These are phyloP conservation scores for Ilyonectria robusta DNA, from an alignment of 2,329 filamentous ascomycete species.

Conservation along the genomic window DNA sequence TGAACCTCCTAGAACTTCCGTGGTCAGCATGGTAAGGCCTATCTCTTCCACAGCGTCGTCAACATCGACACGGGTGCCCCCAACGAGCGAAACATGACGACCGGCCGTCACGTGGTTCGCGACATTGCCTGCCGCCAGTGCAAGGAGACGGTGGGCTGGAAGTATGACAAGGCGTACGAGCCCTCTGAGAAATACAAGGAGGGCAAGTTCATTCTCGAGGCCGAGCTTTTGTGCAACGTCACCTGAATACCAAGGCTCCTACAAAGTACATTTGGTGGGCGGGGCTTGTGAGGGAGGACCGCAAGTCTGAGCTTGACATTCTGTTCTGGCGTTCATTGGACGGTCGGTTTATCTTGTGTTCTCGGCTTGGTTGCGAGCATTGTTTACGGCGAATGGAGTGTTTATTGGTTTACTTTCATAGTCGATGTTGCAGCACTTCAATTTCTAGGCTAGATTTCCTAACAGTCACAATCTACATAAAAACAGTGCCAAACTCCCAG, in stretches of 20 bases:
- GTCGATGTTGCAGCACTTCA: slow-evolving; percentile 4
- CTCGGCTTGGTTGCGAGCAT: slow-evolving; percentile 26
- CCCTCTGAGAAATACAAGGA: slow-evolving; percentile 97
- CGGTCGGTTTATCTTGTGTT: slow-evolving; percentile 23
- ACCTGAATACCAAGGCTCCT: slow-evolving; percentile 55
- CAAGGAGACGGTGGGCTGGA: slow-evolving; percentile 95
- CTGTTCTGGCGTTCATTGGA: slow-evolving; percentile 36
- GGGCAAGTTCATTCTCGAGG: slow-evolving; percentile 97
- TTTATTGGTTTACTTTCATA: slow-evolving; percentile 16
- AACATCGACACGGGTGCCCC: slow-evolving; percentile 88
- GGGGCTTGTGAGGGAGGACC: neutral
- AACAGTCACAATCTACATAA: slow-evolving; percentile 3
- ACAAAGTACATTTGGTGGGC: neutral
- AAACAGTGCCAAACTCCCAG: slow-evolving; percentile 12
- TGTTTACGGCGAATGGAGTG: slow-evolving; percentile 31
- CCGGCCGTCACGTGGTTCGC: slow-evolving; percentile 91
- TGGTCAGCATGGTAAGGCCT: slow-evolving; percentile 97
- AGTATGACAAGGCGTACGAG: slow-evolving; percentile 98
- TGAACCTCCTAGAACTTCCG: slow-evolving; percentile 84
- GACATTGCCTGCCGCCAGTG: slow-evolving; percentile 95
- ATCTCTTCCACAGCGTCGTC: slow-evolving; percentile 94
- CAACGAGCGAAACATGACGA: slow-evolving; percentile 98
- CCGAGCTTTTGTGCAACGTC: slow-evolving; percentile 88
- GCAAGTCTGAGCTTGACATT: slow-evolving; percentile 8
- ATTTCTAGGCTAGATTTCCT: slow-evolving; percentile 19